Conservation (phyloP, 2,329 filamentous ascomycete species). For the Diplodia sapinea region DNA sequence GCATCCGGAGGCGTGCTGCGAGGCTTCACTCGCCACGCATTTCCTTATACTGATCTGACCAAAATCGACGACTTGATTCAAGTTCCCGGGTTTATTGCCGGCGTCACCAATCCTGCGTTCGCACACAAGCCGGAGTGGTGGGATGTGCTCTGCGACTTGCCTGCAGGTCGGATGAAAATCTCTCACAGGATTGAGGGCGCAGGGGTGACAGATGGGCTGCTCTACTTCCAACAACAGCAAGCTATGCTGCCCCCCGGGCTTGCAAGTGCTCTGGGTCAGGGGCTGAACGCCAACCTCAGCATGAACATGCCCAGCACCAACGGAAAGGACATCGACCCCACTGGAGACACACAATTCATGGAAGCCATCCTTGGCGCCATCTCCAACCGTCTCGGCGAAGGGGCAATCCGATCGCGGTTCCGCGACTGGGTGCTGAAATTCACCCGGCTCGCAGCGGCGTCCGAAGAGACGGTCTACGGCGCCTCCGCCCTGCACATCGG, state of each 20-base stretch:
- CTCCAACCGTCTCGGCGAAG: slow-evolving; percentile 80
- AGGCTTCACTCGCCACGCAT: slow-evolving; percentile 94
- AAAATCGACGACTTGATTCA: slow-evolving; percentile 97
- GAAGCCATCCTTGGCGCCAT: slow-evolving; percentile 83
- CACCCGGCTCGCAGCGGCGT: slow-evolving; percentile 87
- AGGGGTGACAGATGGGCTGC: slow-evolving; percentile 79
- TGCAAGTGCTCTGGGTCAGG: slow-evolving; percentile 35
- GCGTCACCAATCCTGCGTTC: slow-evolving; percentile 96
- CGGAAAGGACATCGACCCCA: slow-evolving; percentile 65
- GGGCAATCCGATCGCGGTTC: slow-evolving; percentile 90
- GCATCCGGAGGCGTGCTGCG: slow-evolving; percentile 90
- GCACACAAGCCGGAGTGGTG: slow-evolving; percentile 96
- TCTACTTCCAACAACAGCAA: slow-evolving; percentile 81
- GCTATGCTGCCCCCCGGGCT: slow-evolving; percentile 38
- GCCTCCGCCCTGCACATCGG: slow-evolving; percentile 88
- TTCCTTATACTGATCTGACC: slow-evolving; percentile 96
- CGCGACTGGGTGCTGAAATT: slow-evolving; percentile 94
- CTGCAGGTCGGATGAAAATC: slow-evolving; percentile 92
- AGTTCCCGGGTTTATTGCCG: slow-evolving; percentile 96
- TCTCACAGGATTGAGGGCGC: slow-evolving; percentile 84
- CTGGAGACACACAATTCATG: slow-evolving; percentile 90
- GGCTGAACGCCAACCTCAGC: slow-evolving; percentile 44
- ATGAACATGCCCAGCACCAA: slow-evolving; percentile 40
- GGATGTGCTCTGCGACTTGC: slow-evolving; percentile 93
- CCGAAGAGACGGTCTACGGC: slow-evolving; percentile 94